These are phyloP conservation scores for Fusarium nisikadoi DNA, from an alignment of 2,329 filamentous ascomycete species.

Conservation along the genomic window DNA sequence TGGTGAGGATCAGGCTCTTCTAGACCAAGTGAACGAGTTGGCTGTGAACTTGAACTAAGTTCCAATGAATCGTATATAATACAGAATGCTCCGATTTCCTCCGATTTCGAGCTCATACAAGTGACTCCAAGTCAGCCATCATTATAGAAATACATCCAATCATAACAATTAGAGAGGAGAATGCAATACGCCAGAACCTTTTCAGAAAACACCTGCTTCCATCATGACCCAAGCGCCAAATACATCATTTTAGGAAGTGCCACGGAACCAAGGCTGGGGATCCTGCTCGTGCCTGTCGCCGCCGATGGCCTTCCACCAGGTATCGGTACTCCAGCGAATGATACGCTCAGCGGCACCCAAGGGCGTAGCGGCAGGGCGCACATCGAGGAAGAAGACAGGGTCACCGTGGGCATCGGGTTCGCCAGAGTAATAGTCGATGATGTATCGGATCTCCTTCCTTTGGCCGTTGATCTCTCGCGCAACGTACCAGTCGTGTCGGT, in stretches of 20 bases:
- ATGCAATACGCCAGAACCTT: conserved; percentile 25
- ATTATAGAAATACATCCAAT: conserved; percentile 46
- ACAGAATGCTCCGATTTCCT: conserved; percentile 23
- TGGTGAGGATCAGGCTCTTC: conserved; percentile 58
- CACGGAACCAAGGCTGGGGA: conserved; percentile 49
- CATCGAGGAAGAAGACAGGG: conserved; percentile 95
- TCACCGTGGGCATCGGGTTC: conserved; percentile 85
- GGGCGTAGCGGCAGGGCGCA: conserved; percentile 87
- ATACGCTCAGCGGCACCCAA: conserved; percentile 82
- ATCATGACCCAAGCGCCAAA: conserved; percentile 18
- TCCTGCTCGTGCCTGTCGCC: conserved; percentile 68
- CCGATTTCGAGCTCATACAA: conserved; percentile 30
- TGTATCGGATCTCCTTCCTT: conserved; percentile 84
- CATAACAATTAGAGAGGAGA: conserved; percentile 42
- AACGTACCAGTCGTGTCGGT: conserved; percentile 97
- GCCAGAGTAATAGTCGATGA: conserved; percentile 96
- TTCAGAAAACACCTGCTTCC: conserved; percentile 23
- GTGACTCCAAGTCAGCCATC: conserved; percentile 41
- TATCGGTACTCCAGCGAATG: conserved; percentile 89
- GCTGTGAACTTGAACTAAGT: conserved; percentile 42
- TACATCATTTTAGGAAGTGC: conserved; percentile 29
- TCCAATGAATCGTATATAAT: conserved; percentile 23
- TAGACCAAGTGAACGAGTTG: conserved; percentile 63
- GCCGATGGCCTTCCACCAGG: conserved; percentile 91
- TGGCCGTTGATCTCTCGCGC: conserved; percentile 75